These are phyloP conservation scores for Nothophoma quercina DNA, from an alignment of 2,329 filamentous ascomycete genomes.

Conservation along the genomic window DNA sequence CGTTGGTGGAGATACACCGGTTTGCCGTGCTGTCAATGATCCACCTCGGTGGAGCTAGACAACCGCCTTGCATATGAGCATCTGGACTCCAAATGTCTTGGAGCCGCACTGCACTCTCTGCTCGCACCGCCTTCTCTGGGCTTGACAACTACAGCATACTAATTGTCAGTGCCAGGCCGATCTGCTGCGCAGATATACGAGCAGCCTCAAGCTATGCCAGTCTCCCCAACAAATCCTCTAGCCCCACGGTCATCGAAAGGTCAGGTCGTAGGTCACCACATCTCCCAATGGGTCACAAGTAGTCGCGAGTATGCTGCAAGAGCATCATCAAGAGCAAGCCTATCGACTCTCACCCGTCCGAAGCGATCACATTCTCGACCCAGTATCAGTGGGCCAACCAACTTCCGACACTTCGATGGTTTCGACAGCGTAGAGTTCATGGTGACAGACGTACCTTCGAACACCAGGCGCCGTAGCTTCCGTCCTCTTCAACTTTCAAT, in stretches of 20 bases:
- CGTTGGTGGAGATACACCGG: constrained; percentile 9
- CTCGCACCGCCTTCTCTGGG: neutral
- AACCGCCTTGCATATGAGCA: constrained; percentile 9
- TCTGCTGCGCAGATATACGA: constrained; percentile 32
- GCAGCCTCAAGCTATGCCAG: constrained; percentile 44
- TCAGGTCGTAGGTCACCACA: constrained; percentile 44
- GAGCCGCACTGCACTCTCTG: neutral
- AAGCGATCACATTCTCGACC: constrained; percentile 45
- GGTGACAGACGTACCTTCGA: constrained; percentile 42
- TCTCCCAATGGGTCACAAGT: constrained; percentile 47
- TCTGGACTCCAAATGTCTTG: constrained; percentile 2
- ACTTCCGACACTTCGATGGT: constrained; percentile 47
- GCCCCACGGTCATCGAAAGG: constrained; percentile 43
- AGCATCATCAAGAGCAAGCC: constrained; percentile 45
- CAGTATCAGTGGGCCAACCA: constrained; percentile 46
- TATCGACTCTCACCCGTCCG: constrained; percentile 41
- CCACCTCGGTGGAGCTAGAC: constrained; percentile 14
- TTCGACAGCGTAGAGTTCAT: constrained; percentile 43
- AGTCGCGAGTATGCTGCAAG: constrained; percentile 46
- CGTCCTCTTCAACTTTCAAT: constrained; percentile 51
- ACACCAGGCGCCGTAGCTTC: constrained; percentile 45
- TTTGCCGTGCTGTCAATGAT: constrained; percentile 20
- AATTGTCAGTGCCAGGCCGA: neutral
- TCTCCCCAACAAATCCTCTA: constrained; percentile 20
- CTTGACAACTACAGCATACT: neutral